Base-by-base conservation (phyloP, 345 rosid genomes). In the Citrus medica region DNA sequence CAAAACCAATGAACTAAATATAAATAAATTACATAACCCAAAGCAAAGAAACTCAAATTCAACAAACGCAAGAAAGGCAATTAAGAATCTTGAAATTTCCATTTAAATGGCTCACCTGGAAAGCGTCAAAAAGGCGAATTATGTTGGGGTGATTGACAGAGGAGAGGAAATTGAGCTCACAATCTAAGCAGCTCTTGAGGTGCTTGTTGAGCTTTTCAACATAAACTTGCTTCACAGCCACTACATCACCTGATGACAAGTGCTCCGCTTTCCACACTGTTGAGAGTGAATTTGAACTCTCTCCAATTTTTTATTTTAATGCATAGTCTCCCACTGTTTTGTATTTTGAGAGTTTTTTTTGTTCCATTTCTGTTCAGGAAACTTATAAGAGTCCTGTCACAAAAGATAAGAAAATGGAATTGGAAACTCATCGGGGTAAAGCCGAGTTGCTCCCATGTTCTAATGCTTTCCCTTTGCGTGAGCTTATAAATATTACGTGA, bases 131-230 rank as follows among this genome's bases (percentile, higher is more conserved):
- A 40, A 89, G 97, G 58, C 90, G 89, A 73, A 90, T 81, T 74
- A 92, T 90, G 70, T 90, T 90, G 22, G 90, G 90, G 74, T 92
- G 92, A 62, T 83, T 65, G n/a, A 87, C 87, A 64, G 92, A 87
- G 72, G 93, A 89, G 40, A 90, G 82, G 78, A 91, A 91, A 5
- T 67, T 77, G 80, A 90, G 78, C 72, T 90, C 93, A 56, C 83
- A 87, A 32, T 88, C 86, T 60, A 92, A 79, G 80, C 83, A 87
- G 76, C 33, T 78, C 69, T 75, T 77, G 79, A 89, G 88, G 76
- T 84, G 89, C 22, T 63, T 75, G 78, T 78, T 92, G 82, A 89
- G 89, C 67, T 83, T 90, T 0, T 89, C 77, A 61, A 87, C 88
- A 81, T 80, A 65, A 68, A 90, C 86, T 75, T 89, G 90, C 89